Evolutionary conservation across 106 monocot species (phyloP).

Genomic region (Allium fistulosum): DNA sequence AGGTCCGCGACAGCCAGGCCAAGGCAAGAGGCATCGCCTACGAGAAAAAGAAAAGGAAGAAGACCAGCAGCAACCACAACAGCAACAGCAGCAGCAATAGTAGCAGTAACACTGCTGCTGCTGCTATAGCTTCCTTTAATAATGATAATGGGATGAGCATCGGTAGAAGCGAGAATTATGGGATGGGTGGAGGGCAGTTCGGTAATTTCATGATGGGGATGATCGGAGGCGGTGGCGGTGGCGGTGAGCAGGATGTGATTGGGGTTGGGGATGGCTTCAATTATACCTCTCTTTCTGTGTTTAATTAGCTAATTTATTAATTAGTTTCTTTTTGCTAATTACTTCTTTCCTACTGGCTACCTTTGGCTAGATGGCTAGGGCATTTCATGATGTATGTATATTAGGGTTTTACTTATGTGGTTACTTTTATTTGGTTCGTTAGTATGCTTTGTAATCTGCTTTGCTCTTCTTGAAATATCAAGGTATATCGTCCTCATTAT

Average conservation of each 20-base stretch:
- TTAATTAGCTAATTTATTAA: constrained; percentile 7
- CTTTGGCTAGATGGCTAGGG: no score
- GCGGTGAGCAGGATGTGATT: background rate
- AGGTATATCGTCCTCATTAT: no score
- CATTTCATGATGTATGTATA: no score
- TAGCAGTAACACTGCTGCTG: background rate
- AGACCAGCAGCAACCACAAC: constrained; percentile 6
- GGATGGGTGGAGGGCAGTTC: background rate
- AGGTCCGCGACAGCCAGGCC: no score
- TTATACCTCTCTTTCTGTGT: constrained; percentile 9
- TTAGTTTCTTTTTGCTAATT: background rate
- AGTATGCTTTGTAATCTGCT: no score
- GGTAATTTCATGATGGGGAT: background rate
- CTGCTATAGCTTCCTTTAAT: background rate
- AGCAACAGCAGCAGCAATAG: background rate
- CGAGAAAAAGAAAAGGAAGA: no score
- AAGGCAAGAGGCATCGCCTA: no score
- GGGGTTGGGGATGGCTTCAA: background rate
- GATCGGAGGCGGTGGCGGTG: background rate
- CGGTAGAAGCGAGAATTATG: background rate
- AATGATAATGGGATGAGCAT: background rate
- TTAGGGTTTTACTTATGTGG: no score
- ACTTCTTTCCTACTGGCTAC: background rate
- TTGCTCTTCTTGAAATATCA: no score
- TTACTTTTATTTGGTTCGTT: no score